Percentiles rank a stretch among this genome's conserved stretches.
Evolutionary conservation across 495 filamentous ascomycete species (phyloP).

Genomic region (Xylona heveae): DNA sequence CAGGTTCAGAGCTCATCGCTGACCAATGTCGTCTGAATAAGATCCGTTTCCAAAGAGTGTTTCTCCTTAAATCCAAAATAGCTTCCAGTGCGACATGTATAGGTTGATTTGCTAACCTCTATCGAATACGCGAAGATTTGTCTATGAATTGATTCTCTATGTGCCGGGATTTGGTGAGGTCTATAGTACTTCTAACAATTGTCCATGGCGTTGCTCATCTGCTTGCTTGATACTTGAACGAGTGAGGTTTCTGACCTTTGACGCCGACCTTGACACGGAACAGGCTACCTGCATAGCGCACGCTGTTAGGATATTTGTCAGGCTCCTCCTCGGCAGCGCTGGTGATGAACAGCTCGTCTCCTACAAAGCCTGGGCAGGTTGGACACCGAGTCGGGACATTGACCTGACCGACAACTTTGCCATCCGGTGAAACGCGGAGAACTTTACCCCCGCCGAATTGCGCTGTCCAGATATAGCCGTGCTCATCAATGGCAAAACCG

Average conservation of each 20-base stretch:
- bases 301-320: constrained; percentile 29
- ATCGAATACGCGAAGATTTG: too few species aligned
- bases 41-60: too few species aligned
- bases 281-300: constrained; percentile 38
- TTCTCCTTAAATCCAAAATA: too few species aligned
- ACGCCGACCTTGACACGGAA: constrained; percentile 50
- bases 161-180: too few species aligned
- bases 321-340: constrained; percentile 38
- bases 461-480: constrained; percentile 60
- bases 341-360: constrained; percentile 55
- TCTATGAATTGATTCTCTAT: too few species aligned
- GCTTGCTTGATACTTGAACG: constrained; percentile 25
- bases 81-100: too few species aligned
- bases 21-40: too few species aligned
- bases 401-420: constrained; percentile 43
- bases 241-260: constrained; percentile 30
- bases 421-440: constrained; percentile 40
- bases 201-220: too few species aligned
- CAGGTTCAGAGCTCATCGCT: too few species aligned
- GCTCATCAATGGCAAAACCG: constrained; percentile 32
- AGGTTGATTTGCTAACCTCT: too few species aligned
- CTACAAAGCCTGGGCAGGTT: constrained; percentile 54
- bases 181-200: too few species aligned
- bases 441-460: constrained; percentile 50
- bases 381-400: constrained; percentile 43